Percentiles rank a stretch among this genome's conserved stretches.
phyloP scores from a whole-genome alignment of 306 rosid species.

The Neltuma alba region DNA sequence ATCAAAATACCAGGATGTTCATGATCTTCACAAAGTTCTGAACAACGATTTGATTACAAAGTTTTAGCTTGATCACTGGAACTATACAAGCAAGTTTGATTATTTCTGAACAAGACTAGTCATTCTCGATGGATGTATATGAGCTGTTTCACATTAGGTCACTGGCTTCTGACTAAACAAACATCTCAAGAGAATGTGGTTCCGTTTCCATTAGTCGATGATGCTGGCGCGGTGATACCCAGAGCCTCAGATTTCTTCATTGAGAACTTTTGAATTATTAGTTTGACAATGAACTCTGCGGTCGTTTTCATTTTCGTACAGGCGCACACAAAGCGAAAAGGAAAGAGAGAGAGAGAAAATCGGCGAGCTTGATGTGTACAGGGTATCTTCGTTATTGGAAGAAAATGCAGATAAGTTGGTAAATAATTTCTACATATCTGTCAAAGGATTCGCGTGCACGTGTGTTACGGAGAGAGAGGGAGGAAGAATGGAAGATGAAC shows the following conservation, averaged over 20 bases:
- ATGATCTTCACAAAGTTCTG: background rate
- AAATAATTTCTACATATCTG: slow-evolving; percentile 35
- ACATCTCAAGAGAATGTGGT: background rate
- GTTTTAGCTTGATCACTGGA: too few relatives aligned
- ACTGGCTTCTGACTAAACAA: background rate
- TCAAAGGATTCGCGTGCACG: slow-evolving; percentile 51
- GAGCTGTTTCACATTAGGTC: too few relatives aligned
- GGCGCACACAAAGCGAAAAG: slow-evolving; percentile 23
- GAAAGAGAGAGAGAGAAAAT: slow-evolving; percentile 1
- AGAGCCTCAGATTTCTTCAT: slow-evolving; percentile 19
- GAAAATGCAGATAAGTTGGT: slow-evolving; percentile 41
- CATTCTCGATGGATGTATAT: background rate
- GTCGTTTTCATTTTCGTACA: slow-evolving; percentile 33
- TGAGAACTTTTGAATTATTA: slow-evolving; percentile 31
- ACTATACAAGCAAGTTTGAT: too few relatives aligned
- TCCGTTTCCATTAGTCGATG: background rate
- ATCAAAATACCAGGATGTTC: slow-evolving; percentile 22
- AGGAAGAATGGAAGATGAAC: slow-evolving; percentile 1
- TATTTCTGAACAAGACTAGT: background rate
- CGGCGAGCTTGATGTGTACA: slow-evolving; percentile 27
- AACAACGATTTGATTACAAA: too few relatives aligned
- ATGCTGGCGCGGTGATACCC: background rate
- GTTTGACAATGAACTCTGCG: slow-evolving; percentile 33
- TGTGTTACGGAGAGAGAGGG: slow-evolving; percentile 24
- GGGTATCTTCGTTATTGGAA: slow-evolving; percentile 4